Conservation (phyloP, 768 basidiomycete species). For the Phylloporus arenicola region DNA sequence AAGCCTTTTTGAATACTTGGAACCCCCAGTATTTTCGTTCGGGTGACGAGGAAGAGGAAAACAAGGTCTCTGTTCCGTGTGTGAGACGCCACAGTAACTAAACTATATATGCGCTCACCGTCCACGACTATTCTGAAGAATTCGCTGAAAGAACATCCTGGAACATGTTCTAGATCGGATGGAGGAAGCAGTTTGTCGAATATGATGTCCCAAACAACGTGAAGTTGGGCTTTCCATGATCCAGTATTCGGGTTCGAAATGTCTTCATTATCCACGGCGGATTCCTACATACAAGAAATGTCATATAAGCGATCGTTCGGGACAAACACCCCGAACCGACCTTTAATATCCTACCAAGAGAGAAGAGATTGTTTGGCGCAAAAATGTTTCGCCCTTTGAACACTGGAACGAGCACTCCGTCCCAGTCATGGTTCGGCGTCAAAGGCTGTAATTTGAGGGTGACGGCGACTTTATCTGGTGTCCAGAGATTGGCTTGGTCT, state of each 20-base stretch:
- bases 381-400: constrained; percentile 77
- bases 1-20: constrained; percentile 76
- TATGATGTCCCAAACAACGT: constrained; percentile 86
- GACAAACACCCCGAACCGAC: constrained; percentile 34
- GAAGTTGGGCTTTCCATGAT: constrained; percentile 84
- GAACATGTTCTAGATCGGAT: constrained; percentile 29
- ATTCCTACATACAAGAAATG: constrained; percentile 41
- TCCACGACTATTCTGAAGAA: constrained; percentile 92
- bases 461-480: constrained; percentile 84
- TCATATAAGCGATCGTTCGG: constrained; percentile 6
- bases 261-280: constrained; percentile 50
- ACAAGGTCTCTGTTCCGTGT: constrained; percentile 65
- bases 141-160: constrained; percentile 72
- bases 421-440: constrained; percentile 64
- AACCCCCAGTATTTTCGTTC: constrained; percentile 97
- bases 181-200: constrained; percentile 67
- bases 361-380: constrained; percentile 61
- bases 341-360: constrained; percentile 75
- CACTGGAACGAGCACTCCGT: constrained; percentile 53
- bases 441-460: constrained; percentile 62
- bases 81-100: neutral
- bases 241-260: constrained; percentile 46
- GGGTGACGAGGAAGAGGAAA: constrained; percentile 74
- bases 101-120: constrained; percentile 45
- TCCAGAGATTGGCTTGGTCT: constrained; percentile 47